Conservation (phyloP, 2,329 filamentous ascomycete species). For the Diplocarpon rosae region DNA sequence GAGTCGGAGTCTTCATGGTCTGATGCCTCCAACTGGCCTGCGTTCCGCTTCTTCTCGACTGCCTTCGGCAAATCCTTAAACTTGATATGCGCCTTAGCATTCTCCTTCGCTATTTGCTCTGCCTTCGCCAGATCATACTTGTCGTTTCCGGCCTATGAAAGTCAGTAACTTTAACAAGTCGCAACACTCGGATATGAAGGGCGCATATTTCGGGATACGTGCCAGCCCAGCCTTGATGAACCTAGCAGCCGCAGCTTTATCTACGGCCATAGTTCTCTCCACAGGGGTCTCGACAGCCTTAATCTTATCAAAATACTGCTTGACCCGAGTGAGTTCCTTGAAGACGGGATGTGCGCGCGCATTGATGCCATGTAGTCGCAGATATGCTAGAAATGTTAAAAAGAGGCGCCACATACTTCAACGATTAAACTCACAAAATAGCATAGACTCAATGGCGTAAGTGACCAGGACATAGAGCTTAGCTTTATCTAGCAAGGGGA, state of each 20-base stretch:
- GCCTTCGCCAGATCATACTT: constrained; percentile 39
- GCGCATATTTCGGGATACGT: constrained; percentile 22
- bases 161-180: constrained; percentile 9
- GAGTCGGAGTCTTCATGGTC: constrained; percentile 9
- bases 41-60: constrained; percentile 26
- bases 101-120: constrained; percentile 38
- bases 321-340: constrained; percentile 73
- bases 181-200: constrained; percentile 4
- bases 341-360: constrained; percentile 80
- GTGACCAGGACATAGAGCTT: constrained; percentile 84
- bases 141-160: constrained; percentile 31
- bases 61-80: constrained; percentile 32
- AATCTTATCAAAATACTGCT: constrained; percentile 89
- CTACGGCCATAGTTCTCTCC: constrained; percentile 37
- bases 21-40: constrained; percentile 8
- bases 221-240: constrained; percentile 77
- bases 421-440: constrained; percentile 58
- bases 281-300: constrained; percentile 56
- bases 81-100: constrained; percentile 37
- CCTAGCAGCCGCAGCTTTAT: constrained; percentile 68
- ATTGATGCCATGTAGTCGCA: constrained; percentile 69
- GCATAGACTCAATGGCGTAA: constrained; percentile 80
- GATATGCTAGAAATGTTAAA: constrained; percentile 42
- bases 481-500: constrained; percentile 88
- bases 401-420: neutral